These are phyloP conservation scores for Colletotrichum phormii DNA, from an alignment of 2,329 filamentous ascomycete genomes.

Conservation along the genomic window DNA sequence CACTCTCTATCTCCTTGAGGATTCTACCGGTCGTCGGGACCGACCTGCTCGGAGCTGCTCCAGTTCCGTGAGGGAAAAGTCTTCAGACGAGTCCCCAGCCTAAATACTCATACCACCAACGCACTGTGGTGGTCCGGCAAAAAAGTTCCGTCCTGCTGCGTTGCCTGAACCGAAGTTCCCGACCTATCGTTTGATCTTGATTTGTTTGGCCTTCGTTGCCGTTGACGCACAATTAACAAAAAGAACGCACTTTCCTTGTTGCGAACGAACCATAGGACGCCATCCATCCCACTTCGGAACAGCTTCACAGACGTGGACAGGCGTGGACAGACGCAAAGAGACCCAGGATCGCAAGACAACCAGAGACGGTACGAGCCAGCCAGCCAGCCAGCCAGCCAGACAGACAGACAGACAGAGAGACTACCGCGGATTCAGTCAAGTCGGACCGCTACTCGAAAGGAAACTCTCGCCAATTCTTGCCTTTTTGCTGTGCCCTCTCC, in stretches of 20 bases:
- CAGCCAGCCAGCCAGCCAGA: too few species aligned
- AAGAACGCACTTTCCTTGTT: not conserved
- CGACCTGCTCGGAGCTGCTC: not conserved
- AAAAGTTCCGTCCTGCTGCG: slow-evolving; percentile 11
- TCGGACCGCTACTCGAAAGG: not conserved
- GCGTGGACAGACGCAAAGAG: too few species aligned
- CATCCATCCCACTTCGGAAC: not conserved
- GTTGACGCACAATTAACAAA: not conserved
- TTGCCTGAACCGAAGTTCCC: slow-evolving; percentile 1
- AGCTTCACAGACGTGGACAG: not conserved
- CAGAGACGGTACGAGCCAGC: too few species aligned
- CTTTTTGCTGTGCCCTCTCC: not conserved
- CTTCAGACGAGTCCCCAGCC: slow-evolving; percentile 25
- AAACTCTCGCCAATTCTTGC: not conserved
- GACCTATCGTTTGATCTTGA: slow-evolving; percentile 4
- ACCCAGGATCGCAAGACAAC: too few species aligned
- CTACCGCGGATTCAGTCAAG: not conserved
- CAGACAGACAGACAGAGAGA: too few species aligned
- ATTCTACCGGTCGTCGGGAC: slow-evolving; percentile 1
- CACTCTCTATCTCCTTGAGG: not conserved
- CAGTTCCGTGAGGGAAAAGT: slow-evolving; percentile 13
- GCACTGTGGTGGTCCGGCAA: slow-evolving; percentile 13
- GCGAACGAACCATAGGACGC: not conserved
- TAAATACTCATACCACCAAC: slow-evolving; percentile 23
- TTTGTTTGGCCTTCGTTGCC: not conserved